Evolutionary conservation across 2,329 filamentous ascomycete genomes (phyloP).

Genomic region (Didymella arachidicola): DNA sequence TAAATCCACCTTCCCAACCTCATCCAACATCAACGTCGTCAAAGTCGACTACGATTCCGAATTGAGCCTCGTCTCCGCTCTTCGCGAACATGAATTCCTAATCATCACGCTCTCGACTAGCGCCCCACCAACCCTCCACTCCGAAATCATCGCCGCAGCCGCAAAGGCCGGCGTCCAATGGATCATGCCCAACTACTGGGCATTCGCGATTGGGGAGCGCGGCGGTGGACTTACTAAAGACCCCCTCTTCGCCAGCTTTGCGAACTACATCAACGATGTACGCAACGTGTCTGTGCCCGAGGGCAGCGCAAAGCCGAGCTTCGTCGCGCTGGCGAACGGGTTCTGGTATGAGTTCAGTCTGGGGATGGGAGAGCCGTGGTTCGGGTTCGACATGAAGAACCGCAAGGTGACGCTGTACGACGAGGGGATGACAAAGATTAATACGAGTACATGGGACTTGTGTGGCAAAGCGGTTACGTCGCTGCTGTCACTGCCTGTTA

Average conservation of each 20-base stretch:
- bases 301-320: conserved; percentile 9
- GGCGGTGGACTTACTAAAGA: conserved; percentile 1
- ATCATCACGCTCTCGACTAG: conserved; percentile 50
- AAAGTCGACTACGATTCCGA: conserved; percentile 44
- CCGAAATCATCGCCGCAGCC: conserved; percentile 46
- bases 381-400: conserved; percentile 51
- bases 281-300: conserved; percentile 5
- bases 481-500: conserved; percentile 49
- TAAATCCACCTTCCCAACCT: conserved; percentile 51
- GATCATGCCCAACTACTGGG: conserved; percentile 53
- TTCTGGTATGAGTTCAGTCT: conserved; percentile 54
- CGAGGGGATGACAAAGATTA: conserved; percentile 44
- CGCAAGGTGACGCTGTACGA: conserved; percentile 39
- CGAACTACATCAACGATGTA: conserved; percentile 20
- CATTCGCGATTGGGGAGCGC: conserved; percentile 32
- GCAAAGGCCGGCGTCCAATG: conserved; percentile 49
- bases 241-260: conserved; percentile 14
- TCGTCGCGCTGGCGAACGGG: conserved; percentile 27
- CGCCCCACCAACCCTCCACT: conserved; percentile 39
- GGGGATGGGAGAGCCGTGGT: conserved; percentile 33
- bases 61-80: conserved; percentile 42
- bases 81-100: conserved; percentile 50
- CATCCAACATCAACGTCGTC: conserved; percentile 48
- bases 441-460: conserved; percentile 66
- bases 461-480: conserved; percentile 61